Evolutionary conservation across 2,329 filamentous ascomycete genomes (phyloP).

Genomic region (Colletotrichum zoysiae): DNA sequence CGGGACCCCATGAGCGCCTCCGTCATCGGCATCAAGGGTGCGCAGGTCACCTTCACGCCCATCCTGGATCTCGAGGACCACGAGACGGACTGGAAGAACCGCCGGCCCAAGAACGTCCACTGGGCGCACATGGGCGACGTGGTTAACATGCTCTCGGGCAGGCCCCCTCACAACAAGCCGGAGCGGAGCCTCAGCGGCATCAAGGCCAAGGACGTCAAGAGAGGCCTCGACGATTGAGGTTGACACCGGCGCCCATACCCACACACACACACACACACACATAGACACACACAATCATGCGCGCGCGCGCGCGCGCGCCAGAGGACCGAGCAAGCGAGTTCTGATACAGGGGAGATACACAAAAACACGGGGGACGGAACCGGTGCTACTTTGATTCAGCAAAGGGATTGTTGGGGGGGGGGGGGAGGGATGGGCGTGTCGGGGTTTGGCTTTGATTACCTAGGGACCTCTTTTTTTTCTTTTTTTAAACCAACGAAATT

Average conservation of each 20-base stretch:
- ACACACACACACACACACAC: neutral
- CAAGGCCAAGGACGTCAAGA: constrained; percentile 71
- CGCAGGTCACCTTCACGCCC: constrained; percentile 86
- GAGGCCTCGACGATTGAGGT: constrained; percentile 54
- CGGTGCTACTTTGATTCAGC: constrained; percentile 27
- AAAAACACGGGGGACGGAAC: constrained; percentile 17
- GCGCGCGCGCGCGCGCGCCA: too few relatives aligned
- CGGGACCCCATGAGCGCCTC: constrained; percentile 79
- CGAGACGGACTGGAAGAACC: constrained; percentile 93
- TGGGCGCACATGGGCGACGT: constrained; percentile 86
- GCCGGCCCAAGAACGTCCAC: constrained; percentile 85
- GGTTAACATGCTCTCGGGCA: constrained; percentile 86
- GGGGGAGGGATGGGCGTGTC: constrained; percentile 21
- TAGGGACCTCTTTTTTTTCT: constrained; percentile 26
- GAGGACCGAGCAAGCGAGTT: constrained; percentile 2
- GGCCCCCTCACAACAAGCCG: constrained; percentile 67
- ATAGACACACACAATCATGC: too few relatives aligned
- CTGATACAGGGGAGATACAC: constrained; percentile 9
- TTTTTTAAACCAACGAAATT: constrained; percentile 12
- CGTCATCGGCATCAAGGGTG: constrained; percentile 94
- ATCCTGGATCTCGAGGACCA: constrained; percentile 85
- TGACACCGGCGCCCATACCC: too few relatives aligned
- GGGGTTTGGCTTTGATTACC: constrained; percentile 37
- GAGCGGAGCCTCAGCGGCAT: constrained; percentile 64
- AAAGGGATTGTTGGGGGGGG: neutral